These are phyloP conservation scores for Diplogelasinospora grovesii DNA, from an alignment of 495 filamentous ascomycete species.

Conservation along the genomic window DNA sequence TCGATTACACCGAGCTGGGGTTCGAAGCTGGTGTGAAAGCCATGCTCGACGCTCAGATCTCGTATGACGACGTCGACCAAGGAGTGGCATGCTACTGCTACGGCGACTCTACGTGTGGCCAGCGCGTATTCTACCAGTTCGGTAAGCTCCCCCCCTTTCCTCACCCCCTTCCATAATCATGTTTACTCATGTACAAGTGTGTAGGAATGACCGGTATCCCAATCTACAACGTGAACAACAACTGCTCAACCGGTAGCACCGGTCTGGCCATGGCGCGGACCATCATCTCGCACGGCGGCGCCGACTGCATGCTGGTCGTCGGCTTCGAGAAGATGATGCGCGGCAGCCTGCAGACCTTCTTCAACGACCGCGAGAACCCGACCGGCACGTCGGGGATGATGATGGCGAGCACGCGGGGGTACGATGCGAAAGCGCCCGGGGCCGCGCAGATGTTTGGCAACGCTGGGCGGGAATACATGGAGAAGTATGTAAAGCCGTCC, in stretches of 20 bases:
- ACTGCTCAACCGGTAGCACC: slow-evolving; percentile 89
- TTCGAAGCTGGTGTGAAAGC: slow-evolving; percentile 96
- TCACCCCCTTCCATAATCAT: too few relatives aligned
- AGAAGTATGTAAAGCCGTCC: slow-evolving; percentile 65
- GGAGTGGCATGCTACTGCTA: slow-evolving; percentile 98
- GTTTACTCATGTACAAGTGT: too few relatives aligned
- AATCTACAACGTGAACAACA: slow-evolving; percentile 97
- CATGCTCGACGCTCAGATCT: slow-evolving; percentile 89
- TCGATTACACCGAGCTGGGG: slow-evolving; percentile 82
- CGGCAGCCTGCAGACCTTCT: slow-evolving; percentile 74
- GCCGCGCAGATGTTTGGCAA: slow-evolving; percentile 96
- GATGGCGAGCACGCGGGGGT: slow-evolving; percentile 77
- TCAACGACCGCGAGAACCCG: slow-evolving; percentile 73
- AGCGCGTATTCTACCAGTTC: slow-evolving; percentile 98
- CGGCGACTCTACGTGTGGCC: slow-evolving; percentile 89
- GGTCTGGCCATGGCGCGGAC: slow-evolving; percentile 79
- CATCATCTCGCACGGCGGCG: slow-evolving; percentile 70
- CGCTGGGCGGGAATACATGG: slow-evolving; percentile 90
- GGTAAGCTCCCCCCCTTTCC: too few relatives aligned
- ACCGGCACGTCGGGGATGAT: slow-evolving; percentile 62
- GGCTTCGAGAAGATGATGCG: slow-evolving; percentile 98
- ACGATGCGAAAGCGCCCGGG: slow-evolving; percentile 69
- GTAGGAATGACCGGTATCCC: slow-evolving; percentile 95
- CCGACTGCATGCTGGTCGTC: slow-evolving; percentile 82
- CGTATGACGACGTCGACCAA: slow-evolving; percentile 93